Evolutionary conservation across 2,329 filamentous ascomycete species (phyloP).

Genomic region (Beauveria rudraprayagi): DNA sequence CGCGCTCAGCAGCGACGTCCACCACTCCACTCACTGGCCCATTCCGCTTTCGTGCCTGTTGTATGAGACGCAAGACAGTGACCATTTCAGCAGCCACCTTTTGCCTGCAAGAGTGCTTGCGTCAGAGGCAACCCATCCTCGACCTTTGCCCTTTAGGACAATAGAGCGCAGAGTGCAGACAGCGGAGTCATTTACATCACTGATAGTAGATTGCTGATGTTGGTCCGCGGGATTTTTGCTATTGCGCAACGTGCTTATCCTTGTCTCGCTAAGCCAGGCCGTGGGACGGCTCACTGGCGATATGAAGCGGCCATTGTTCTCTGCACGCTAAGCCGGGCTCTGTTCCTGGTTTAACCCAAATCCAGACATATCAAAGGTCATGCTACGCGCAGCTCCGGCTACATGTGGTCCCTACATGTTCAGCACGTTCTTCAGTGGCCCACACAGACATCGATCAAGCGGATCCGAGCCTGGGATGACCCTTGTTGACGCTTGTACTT

Average conservation of each 20-base stretch:
- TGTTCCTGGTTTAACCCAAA: background rate
- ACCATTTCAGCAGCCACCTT: background rate
- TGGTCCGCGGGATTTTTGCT: background rate
- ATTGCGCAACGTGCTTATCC: background rate
- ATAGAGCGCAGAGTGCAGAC: background rate
- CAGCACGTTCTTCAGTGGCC: background rate
- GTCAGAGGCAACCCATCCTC: background rate
- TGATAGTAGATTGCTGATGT: background rate
- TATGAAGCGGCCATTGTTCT: background rate
- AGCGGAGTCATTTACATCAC: background rate
- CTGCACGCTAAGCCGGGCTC: background rate
- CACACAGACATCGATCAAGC: slow-evolving; percentile 7
- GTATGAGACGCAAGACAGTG: background rate
- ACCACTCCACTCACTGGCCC: background rate
- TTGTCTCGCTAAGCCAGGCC: background rate
- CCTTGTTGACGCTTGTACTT: background rate
- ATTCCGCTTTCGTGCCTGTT: background rate
- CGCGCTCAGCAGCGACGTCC: slow-evolving; percentile 1
- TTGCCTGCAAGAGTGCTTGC: too few relatives aligned
- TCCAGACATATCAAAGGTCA: background rate
- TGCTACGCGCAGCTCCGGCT: background rate
- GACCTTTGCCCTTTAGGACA: background rate
- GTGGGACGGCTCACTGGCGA: background rate
- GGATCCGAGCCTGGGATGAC: too few relatives aligned
- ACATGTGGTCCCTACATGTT: background rate